Conservation (phyloP, 306 rosid species). For the Cucurbita maxima region DNA sequence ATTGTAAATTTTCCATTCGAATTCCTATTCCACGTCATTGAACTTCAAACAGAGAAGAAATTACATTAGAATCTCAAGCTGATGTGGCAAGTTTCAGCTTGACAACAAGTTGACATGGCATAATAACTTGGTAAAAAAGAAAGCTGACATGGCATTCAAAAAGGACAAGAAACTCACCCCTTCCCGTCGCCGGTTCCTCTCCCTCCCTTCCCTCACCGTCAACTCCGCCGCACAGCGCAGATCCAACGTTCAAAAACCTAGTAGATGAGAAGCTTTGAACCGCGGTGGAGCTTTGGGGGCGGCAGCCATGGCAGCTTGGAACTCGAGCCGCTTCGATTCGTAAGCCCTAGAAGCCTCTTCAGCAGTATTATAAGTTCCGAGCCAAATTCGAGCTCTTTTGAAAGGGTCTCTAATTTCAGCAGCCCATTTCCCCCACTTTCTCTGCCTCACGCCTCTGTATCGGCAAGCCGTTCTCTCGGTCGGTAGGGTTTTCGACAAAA, state of each 20-base stretch:
- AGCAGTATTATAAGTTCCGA: conserved; percentile 64
- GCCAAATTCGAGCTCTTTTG: conserved; percentile 37
- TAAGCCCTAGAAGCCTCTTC: conserved; percentile 67
- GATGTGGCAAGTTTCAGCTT: not conserved
- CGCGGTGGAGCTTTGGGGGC: not conserved
- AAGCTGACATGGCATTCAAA: conserved; percentile 1
- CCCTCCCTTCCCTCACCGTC: not conserved
- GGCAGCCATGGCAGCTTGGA: conserved; percentile 5
- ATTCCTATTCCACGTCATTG: not conserved
- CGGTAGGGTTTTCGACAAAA: conserved; percentile 8
- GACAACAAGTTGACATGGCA: not conserved
- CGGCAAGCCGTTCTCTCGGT: conserved; percentile 11
- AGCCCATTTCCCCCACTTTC: conserved; percentile 91
- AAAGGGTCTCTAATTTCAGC: conserved; percentile 91
- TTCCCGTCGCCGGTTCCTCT: not conserved
- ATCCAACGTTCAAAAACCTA: not conserved
- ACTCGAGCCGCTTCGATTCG: conserved; percentile 41
- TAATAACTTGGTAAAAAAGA: not conserved
- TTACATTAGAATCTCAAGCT: not conserved
- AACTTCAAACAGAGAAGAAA: not conserved
- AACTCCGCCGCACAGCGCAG: not conserved
- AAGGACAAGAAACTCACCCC: not conserved
- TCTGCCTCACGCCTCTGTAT: conserved; percentile 60
- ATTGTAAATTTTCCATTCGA: not conserved
- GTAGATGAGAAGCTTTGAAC: not conserved